phyloP scores from a whole-genome alignment of 2,329 filamentous ascomycete species.

The Ophiosphaerella herpotricha region DNA sequence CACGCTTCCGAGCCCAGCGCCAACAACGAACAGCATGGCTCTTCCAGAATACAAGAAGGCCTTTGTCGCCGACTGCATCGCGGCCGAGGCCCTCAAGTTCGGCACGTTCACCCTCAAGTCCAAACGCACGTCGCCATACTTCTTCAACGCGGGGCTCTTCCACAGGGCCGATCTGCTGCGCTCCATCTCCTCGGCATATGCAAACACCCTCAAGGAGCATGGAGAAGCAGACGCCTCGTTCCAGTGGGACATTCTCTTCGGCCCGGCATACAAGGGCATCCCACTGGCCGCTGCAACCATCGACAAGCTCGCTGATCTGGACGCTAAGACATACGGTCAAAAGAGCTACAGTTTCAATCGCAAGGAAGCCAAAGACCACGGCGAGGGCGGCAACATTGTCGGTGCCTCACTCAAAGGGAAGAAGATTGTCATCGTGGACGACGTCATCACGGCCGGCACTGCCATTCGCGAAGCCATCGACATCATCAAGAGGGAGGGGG shows the following conservation, averaged over 20 bases:
- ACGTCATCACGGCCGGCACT: slow-evolving; percentile 94
- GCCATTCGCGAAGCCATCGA: slow-evolving; percentile 90
- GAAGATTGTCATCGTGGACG: slow-evolving; percentile 87
- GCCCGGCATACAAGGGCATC: slow-evolving; percentile 95
- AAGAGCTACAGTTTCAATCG: slow-evolving; percentile 90
- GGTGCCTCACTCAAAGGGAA: slow-evolving; percentile 84
- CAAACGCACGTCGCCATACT: slow-evolving; percentile 88
- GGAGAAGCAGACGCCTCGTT: slow-evolving; percentile 51
- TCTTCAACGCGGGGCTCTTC: slow-evolving; percentile 95
- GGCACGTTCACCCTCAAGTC: slow-evolving; percentile 91
- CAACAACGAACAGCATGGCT: slow-evolving; percentile 16
- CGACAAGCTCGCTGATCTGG: slow-evolving; percentile 73
- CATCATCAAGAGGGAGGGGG: slow-evolving; percentile 85
- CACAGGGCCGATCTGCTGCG: slow-evolving; percentile 78
- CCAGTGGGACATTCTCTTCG: slow-evolving; percentile 84
- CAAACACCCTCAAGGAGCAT: slow-evolving; percentile 60
- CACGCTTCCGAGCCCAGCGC: too few relatives aligned
- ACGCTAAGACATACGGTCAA: slow-evolving; percentile 66
- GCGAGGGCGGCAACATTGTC: slow-evolving; percentile 91
- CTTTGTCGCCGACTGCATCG: slow-evolving; percentile 72
- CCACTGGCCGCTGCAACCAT: slow-evolving; percentile 80
- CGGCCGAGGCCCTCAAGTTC: slow-evolving; percentile 74
- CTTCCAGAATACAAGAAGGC: slow-evolving; percentile 62
- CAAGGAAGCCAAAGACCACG: slow-evolving; percentile 95
- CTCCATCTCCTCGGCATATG: slow-evolving; percentile 81